Percentiles rank a stretch among this genome's conserved stretches.
Evolutionary conservation across 768 basidiomycete species (phyloP).

Genomic region (Auricularia sp.): DNA sequence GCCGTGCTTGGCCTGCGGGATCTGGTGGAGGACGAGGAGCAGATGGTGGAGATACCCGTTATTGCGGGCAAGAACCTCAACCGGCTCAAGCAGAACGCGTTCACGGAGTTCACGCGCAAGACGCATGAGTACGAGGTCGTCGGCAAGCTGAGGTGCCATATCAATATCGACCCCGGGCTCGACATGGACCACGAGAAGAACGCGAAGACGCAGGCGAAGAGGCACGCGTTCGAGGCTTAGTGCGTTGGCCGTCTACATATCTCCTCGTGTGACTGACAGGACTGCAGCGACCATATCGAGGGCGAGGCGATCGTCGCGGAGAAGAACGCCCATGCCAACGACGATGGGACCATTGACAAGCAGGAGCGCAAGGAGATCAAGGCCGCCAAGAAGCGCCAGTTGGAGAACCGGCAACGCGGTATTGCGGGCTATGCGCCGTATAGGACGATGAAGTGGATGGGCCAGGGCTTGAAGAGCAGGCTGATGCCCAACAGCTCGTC

Average conservation of each 20-base stretch:
- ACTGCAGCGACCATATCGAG: conserved; percentile 31
- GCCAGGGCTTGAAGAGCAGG: conserved; percentile 25
- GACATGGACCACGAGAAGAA: conserved; percentile 16
- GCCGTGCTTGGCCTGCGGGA: conserved; percentile 47
- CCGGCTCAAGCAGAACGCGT: conserved; percentile 31
- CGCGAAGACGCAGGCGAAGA: conserved; percentile 20
- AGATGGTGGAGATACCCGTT: conserved; percentile 35
- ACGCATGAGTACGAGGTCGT: conserved; percentile 31
- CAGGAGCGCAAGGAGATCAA: conserved; percentile 25
- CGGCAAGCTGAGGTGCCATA: conserved; percentile 24
- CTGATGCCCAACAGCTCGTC: conserved; percentile 8
- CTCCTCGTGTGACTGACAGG: background rate
- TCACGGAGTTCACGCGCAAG: conserved; percentile 34
- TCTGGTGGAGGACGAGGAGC: conserved; percentile 38
- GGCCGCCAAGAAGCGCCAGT: conserved; percentile 33
- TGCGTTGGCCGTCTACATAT: conserved; percentile 1
- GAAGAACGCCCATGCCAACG: conserved; percentile 30
- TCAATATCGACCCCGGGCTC: conserved; percentile 32
- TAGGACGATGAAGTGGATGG: conserved; percentile 28
- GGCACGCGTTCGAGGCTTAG: conserved; percentile 30
- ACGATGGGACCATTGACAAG: conserved; percentile 26
- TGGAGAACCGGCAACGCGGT: conserved; percentile 32
- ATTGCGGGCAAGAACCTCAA: conserved; percentile 24
- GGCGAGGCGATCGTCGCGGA: conserved; percentile 35
- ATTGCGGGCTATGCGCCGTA: conserved; percentile 23